Base-by-base conservation (phyloP, 495 filamentous ascomycete genomes). In the Sporormia fimetaria region DNA sequence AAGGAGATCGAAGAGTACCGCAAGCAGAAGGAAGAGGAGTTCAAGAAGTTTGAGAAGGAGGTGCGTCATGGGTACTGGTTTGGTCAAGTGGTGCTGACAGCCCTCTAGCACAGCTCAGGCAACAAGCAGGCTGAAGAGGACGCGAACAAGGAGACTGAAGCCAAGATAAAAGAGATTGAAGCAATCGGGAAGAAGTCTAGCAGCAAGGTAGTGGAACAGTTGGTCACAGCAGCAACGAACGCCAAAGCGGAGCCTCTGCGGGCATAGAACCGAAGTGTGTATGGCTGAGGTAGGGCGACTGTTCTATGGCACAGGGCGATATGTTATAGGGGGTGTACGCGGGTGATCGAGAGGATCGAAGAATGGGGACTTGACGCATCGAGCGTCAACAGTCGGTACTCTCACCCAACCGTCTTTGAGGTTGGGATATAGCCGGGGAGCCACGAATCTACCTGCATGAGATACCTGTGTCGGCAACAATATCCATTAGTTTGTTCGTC, bases 1-100 rank as follows among this genome's bases (percentile, higher is more conserved):
- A 94, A 95, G 64, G 87, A 96, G 59, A 94, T 98, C 55, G 92
- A 96, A 37, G 84, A 86, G 25, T 98, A 98, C 71, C 73, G 75
- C 59, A 80, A 78, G 44, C 59, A 81, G 45, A 96, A 94, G 67
- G 92, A 96, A 42, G 77, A 81, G 6, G 88, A 98, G 61, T 96
- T 83, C 71, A 87, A 90, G 70, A 81, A 81, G 61, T 95, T 90
- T 57, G 86, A 96, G 67, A 69, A 80, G 33, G 80, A 95, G 76
- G 90, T 95, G 62, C 21, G 56, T 41, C n/a, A 6, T 26, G 26
- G 24, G 17, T 16, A 27, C 10, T 29, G n/a, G 26, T 11, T n/a
- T 30, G 21, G 15, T 42, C 25, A 12, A 6, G 12, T 14, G n/a
- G n/a, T 9, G 15, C 48, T 40, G 40, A 21, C 33, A 16, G 25